phyloP scores from a whole-genome alignment of 2,329 filamentous ascomycete genomes.

The Aaosphaeria pasadenensis region DNA sequence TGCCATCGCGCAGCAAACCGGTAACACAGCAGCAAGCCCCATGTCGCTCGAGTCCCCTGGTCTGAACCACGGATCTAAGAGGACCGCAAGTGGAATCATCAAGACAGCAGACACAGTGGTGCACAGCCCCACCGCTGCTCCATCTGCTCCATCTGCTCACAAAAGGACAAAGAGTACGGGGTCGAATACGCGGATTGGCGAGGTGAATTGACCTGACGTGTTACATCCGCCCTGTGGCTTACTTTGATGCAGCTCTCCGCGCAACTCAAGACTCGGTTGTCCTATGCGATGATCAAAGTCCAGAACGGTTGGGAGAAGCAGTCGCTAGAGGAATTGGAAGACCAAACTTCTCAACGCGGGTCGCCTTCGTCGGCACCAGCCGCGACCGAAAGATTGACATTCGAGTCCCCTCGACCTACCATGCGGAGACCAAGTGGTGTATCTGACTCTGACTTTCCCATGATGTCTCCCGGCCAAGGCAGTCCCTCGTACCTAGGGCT shows the following conservation, averaged over 20 bases:
- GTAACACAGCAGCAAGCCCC: slow-evolving; percentile 37
- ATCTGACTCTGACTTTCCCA: slow-evolving; percentile 35
- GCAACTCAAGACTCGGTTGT: slow-evolving; percentile 77
- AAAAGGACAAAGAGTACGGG: slow-evolving; percentile 70
- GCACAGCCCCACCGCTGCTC: slow-evolving; percentile 5
- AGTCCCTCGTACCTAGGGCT: slow-evolving; percentile 22
- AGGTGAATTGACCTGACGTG: slow-evolving; percentile 55
- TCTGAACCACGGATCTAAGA: slow-evolving; percentile 58
- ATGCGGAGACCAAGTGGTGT: slow-evolving; percentile 33
- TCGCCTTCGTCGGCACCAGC: slow-evolving; percentile 61
- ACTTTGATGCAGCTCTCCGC: slow-evolving; percentile 61
- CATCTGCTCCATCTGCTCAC: slow-evolving; percentile 46
- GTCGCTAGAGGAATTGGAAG: slow-evolving; percentile 74
- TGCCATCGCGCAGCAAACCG: slow-evolving; percentile 21
- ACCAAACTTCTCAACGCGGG: slow-evolving; percentile 64
- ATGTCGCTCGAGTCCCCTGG: slow-evolving; percentile 41
- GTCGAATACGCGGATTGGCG: slow-evolving; percentile 66
- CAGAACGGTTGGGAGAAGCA: slow-evolving; percentile 81
- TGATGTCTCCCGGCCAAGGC: slow-evolving; percentile 27
- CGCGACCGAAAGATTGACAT: slow-evolving; percentile 33
- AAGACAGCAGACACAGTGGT: slow-evolving; percentile 40
- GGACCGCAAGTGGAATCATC: slow-evolving; percentile 72
- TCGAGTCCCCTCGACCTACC: slow-evolving; percentile 26
- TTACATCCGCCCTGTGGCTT: slow-evolving; percentile 15
- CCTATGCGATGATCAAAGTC: slow-evolving; percentile 92